Evolutionary conservation across 2,329 filamentous ascomycete genomes (phyloP).

Genomic region (Cercospora brassicicola): DNA sequence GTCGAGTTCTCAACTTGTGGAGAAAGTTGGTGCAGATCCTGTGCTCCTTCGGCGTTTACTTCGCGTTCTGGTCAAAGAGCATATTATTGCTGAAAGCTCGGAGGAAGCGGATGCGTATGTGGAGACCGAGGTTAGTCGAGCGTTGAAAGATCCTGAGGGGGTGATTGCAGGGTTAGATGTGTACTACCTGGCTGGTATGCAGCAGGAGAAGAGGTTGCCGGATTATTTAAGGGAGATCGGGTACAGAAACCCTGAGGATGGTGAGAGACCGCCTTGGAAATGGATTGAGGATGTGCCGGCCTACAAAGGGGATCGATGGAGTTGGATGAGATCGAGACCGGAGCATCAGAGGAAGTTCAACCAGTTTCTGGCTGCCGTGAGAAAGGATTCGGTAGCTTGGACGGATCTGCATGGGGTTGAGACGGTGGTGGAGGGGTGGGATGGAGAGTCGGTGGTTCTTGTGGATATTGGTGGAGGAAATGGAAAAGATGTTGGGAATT

Average conservation of each 20-base stretch:
- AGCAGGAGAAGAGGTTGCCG: constrained; percentile 15
- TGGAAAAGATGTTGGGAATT: constrained; percentile 22
- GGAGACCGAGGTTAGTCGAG: constrained; percentile 10
- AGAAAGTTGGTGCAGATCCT: constrained; percentile 15
- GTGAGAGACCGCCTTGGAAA: constrained; percentile 17
- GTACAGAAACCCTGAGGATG: constrained; percentile 20
- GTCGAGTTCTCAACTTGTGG: constrained; percentile 8
- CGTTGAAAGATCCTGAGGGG: constrained; percentile 19
- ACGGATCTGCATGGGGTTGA: constrained; percentile 10
- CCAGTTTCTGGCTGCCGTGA: constrained; percentile 15
- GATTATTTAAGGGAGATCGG: constrained; percentile 15
- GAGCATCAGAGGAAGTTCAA: constrained; percentile 17
- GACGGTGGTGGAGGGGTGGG: constrained; percentile 14
- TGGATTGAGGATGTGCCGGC: constrained; percentile 11
- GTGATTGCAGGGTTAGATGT: constrained; percentile 19
- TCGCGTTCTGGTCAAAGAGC: constrained; percentile 16
- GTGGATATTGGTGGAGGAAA: constrained; percentile 32
- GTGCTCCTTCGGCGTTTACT: constrained; percentile 18
- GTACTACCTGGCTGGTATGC: constrained; percentile 13
- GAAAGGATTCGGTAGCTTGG: constrained; percentile 13
- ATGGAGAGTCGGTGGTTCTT: constrained; percentile 18
- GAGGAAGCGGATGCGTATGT: constrained; percentile 16
- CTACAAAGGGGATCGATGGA: constrained; percentile 17
- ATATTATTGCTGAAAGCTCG: constrained; percentile 11
- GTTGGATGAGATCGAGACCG: constrained; percentile 3